phyloP scores from a whole-genome alignment of 148 eudicot species.

The Cornus controversa region DNA sequence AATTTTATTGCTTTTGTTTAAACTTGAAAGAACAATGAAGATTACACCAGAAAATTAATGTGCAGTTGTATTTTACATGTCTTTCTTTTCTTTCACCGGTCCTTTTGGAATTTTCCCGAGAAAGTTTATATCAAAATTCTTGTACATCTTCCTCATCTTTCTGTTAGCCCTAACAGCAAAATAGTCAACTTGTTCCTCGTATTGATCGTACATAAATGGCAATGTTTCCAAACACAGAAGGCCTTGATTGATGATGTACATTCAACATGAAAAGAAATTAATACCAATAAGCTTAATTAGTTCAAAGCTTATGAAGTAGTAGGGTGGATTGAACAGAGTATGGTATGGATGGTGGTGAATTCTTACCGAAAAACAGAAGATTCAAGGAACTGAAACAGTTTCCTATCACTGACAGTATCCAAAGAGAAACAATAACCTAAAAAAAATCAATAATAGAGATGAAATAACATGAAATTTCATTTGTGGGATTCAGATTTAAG shows the following conservation, averaged over 20 bases:
- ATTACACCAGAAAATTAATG: not conserved
- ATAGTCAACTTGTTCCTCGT: constrained; percentile 54
- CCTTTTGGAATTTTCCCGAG: constrained; percentile 52
- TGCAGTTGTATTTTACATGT: not conserved
- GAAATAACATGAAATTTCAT: not conserved
- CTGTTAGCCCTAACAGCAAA: constrained; percentile 18
- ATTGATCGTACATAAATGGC: constrained; percentile 53
- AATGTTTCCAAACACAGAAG: constrained; percentile 43
- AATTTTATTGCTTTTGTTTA: too few relatives aligned
- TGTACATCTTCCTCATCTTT: constrained; percentile 32
- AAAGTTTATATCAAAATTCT: constrained; percentile 36
- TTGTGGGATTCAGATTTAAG: not conserved
- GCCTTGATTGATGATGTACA: too few relatives aligned
- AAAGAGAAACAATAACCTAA: constrained; percentile 45
- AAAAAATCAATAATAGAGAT: not conserved
- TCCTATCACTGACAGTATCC: constrained; percentile 46
- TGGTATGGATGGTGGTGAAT: not conserved
- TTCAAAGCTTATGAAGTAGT: not conserved
- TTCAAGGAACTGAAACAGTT: constrained; percentile 50
- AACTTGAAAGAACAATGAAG: not conserved
- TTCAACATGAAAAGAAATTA: too few relatives aligned
- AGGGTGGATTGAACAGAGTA: not conserved
- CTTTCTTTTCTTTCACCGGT: constrained; percentile 29
- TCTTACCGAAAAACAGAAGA: constrained; percentile 57
- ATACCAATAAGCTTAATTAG: not conserved